phyloP scores from a whole-genome alignment of 768 basidiomycete species.

The Neoboletus magnificus region DNA sequence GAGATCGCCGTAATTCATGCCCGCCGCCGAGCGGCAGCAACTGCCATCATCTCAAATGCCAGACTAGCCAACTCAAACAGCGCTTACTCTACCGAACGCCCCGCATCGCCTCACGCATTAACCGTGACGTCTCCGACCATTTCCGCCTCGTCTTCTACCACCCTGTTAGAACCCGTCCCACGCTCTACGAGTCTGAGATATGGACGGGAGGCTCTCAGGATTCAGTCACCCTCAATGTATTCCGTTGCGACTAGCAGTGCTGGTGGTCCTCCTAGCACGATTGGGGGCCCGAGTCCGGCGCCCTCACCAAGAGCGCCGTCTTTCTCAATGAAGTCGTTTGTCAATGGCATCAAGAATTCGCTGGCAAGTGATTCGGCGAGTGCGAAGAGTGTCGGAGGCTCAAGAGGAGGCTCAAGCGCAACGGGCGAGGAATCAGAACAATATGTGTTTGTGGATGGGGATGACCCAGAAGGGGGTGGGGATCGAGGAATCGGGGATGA shows the following conservation, averaged over 20 bases:
- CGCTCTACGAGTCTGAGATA: slow-evolving; percentile 24
- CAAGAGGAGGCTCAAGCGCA: neutral
- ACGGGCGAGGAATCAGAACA: slow-evolving; percentile 18
- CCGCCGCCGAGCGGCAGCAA: slow-evolving; percentile 28
- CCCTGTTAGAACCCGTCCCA: slow-evolving; percentile 20
- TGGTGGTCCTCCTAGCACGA: neutral
- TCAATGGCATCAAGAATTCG: slow-evolving; percentile 20
- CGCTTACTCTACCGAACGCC: slow-evolving; percentile 1
- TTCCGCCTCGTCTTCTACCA: slow-evolving; percentile 25
- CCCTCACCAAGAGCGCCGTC: slow-evolving; percentile 21
- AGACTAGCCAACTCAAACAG: slow-evolving; percentile 7
- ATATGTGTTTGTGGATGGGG: slow-evolving; percentile 27
- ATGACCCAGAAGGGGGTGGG: slow-evolving; percentile 2
- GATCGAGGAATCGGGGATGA: slow-evolving; percentile 15
- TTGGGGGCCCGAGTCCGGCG: neutral
- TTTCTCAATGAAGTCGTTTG: slow-evolving; percentile 21
- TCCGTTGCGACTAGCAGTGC: neutral
- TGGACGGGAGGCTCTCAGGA: slow-evolving; percentile 1
- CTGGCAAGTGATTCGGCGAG: slow-evolving; percentile 14
- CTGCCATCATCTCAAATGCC: neutral
- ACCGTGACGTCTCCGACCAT: neutral
- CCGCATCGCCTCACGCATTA: slow-evolving; percentile 16
- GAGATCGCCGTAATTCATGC: slow-evolving; percentile 62
- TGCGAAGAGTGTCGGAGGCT: neutral
- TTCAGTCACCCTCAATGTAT: slow-evolving; percentile 15